These are phyloP conservation scores for Phytophthora brassicae DNA, from an alignment of 352 stramenopile species.

Conservation along the genomic window DNA sequence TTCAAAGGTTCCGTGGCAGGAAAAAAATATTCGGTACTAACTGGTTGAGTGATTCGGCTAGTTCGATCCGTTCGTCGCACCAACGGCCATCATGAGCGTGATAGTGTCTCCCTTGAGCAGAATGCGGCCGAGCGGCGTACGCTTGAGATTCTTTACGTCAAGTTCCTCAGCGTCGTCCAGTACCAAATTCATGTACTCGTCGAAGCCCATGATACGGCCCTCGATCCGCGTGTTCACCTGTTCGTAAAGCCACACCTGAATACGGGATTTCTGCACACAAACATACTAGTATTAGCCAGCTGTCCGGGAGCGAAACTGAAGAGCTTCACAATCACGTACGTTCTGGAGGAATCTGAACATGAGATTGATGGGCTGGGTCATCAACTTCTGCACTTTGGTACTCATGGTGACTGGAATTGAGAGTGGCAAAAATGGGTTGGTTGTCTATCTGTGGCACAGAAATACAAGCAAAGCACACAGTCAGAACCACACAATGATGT, in stretches of 20 bases:
- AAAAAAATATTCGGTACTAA: slow-evolving; percentile 32
- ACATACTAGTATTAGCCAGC: slow-evolving; percentile 9
- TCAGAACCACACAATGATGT: background rate
- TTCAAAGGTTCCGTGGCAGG: slow-evolving; percentile 14
- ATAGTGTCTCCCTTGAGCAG: slow-evolving; percentile 99
- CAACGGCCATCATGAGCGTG: slow-evolving; percentile 96
- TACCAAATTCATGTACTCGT: slow-evolving; percentile 99
- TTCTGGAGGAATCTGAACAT: slow-evolving; percentile 99
- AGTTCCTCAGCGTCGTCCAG: slow-evolving; percentile 98
- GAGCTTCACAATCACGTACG: slow-evolving; percentile 45
- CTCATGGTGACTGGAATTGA: slow-evolving; percentile 61
- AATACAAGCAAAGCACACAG: background rate
- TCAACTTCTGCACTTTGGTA: slow-evolving; percentile 98
- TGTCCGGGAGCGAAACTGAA: background rate
- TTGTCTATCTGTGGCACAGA: slow-evolving; percentile 19
- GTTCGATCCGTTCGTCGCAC: slow-evolving; percentile 34
- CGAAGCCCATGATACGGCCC: slow-evolving; percentile 98
- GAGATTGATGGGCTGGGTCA: slow-evolving; percentile 99
- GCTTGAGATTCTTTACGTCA: slow-evolving; percentile 94
- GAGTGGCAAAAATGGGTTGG: slow-evolving; percentile 2
- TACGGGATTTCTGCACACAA: slow-evolving; percentile 88
- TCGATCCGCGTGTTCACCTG: slow-evolving; percentile 98
- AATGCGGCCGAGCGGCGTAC: slow-evolving; percentile 95
- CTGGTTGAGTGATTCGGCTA: slow-evolving; percentile 25
- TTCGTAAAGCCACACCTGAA: slow-evolving; percentile 99